Base-by-base conservation (phyloP, 345 rosid genomes). In the Anacardium occidentale region DNA sequence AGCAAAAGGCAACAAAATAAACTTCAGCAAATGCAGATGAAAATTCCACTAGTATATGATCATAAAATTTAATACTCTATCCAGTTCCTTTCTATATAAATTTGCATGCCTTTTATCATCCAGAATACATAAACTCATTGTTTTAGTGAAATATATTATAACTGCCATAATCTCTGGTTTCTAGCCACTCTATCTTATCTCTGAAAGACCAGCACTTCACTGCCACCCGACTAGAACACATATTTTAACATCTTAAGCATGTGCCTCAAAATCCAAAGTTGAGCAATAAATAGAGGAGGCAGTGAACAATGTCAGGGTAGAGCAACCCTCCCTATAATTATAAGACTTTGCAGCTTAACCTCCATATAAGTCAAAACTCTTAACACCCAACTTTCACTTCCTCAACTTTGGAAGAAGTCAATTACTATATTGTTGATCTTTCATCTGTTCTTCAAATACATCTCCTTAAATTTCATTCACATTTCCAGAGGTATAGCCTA, bases 1-100 rank as follows among this genome's bases (percentile, higher is more conserved):
- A 68, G 34, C 14, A 77, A 66, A 66, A 48, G 7, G 22, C 24
- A 63, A 25, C 10, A 12, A 26, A 9, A 69, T 48, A 42, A 61
- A 42, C 40, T 45, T 40, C 60, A 52, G 42, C 40, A 59, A 63
- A 60, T n/a, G 13, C 68, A 73, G 44, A 59, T 3, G 1, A 42
- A 48, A 18, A 29, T 32, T 15, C 9, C 9, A 47, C 10, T 22
- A 74, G 34, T 29, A 29, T 29, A 61, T 47, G 51, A 51, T 12
- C 14, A 37, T 29, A 58, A 42, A 13, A 51, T 32, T 25, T 12
- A 51, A 26, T 44, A 57, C 34, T 22, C 59, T 20, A 26, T 8
- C 13, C 32, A 40, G 18, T 22, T 53, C 45, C 26, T 14, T 52
- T 48, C 53, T 50, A 37, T 14, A 52, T 25, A 15, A n/a, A 21